Conservation (phyloP, 495 filamentous ascomycete genomes). For the Penicillium bialowiezense region DNA sequence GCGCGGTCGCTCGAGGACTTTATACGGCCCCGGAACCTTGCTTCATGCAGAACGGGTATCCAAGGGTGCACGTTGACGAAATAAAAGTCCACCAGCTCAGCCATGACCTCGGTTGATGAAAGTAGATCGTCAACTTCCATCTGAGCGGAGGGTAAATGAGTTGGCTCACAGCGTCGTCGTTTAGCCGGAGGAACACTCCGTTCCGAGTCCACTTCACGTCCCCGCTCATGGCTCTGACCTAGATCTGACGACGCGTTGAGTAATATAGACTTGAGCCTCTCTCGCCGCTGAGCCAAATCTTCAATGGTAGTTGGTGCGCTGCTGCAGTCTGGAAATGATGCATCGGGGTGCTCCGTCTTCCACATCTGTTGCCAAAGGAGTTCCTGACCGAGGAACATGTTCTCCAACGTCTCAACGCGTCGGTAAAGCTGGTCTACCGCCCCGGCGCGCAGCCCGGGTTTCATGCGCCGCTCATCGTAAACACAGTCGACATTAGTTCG, state of each 20-base stretch:
- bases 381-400: constrained; percentile 32
- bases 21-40: constrained; percentile 18
- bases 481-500: constrained; percentile 30
- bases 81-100: constrained; percentile 24
- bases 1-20: constrained; percentile 1
- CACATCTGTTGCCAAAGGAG: constrained; percentile 26
- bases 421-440: constrained; percentile 39
- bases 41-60: constrained; percentile 25
- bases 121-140: not conserved
- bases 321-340: not conserved
- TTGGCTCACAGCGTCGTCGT: not conserved
- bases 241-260: not conserved
- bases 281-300: constrained; percentile 8
- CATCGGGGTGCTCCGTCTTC: constrained; percentile 7
- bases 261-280: constrained; percentile 6
- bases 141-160: not conserved
- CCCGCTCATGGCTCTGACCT: not conserved
- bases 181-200: not conserved
- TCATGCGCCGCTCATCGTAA: constrained; percentile 33
- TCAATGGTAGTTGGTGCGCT: not conserved
- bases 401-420: constrained; percentile 32
- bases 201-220: not conserved
- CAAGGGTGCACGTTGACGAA: constrained; percentile 22
- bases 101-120: constrained; percentile 13
- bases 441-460: constrained; percentile 38